Evolutionary conservation across 805 yeast species (phyloP).

Genomic region (Myxozyma mucilagina): DNA sequence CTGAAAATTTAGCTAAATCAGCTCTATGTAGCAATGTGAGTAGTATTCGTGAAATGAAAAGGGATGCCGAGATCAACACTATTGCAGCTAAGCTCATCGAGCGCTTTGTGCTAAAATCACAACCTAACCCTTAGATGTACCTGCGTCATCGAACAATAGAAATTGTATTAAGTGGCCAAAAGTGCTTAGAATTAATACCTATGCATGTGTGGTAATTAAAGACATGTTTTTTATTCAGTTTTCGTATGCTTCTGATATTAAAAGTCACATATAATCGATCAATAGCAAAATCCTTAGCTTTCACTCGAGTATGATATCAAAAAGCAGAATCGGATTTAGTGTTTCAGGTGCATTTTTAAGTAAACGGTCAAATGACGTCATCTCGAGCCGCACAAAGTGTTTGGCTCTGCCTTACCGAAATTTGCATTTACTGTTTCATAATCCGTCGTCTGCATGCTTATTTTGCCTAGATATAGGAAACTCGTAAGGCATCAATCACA

Average conservation of each 20-base stretch:
- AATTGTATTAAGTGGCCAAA: not conserved
- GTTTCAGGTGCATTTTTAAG: too few relatives aligned
- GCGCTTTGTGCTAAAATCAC: not conserved
- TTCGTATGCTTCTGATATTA: too few relatives aligned
- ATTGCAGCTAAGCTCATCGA: not conserved
- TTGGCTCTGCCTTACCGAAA: too few relatives aligned
- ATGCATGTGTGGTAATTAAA: too few relatives aligned
- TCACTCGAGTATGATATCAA: not conserved
- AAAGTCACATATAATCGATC: too few relatives aligned
- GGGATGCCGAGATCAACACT: not conserved
- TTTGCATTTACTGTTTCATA: too few relatives aligned
- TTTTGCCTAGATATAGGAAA: not conserved
- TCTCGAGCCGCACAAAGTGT: too few relatives aligned
- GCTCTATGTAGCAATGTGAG: not conserved
- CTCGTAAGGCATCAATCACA: not conserved
- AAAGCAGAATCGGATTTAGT: too few relatives aligned
- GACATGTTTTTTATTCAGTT: too few relatives aligned
- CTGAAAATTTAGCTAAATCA: too few relatives aligned
- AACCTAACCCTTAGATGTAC: conserved; percentile 2
- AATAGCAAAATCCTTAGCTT: not conserved
- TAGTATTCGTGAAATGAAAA: not conserved
- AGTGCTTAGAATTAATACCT: not conserved
- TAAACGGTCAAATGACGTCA: too few relatives aligned
- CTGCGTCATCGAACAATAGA: conserved; percentile 5
- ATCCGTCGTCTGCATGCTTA: not conserved